Evolutionary conservation across 1,139 yeast species (phyloP).

Genomic region (Yamadazyma taylorii): DNA sequence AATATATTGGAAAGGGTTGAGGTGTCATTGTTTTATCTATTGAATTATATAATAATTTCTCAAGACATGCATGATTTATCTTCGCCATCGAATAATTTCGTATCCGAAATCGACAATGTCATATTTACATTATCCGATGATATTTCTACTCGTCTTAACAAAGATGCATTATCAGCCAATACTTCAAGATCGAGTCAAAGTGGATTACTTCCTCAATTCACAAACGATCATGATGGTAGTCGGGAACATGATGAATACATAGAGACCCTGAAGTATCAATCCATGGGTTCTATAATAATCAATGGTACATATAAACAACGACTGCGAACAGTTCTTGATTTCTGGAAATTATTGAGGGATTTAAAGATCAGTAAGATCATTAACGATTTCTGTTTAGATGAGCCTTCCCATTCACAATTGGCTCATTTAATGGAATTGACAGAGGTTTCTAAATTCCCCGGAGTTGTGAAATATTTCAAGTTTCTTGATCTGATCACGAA

Average conservation of each 20-base stretch:
- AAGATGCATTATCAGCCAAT: constrained; percentile 5
- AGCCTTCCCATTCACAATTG: constrained; percentile 14
- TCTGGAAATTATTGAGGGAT: constrained; percentile 8
- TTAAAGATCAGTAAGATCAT: constrained; percentile 7
- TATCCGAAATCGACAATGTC: not conserved
- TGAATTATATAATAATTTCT: constrained; percentile 27
- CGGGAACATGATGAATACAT: constrained; percentile 5
- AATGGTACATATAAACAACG: constrained; percentile 39
- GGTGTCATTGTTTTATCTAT: constrained; percentile 30
- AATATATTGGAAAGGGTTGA: constrained; percentile 30
- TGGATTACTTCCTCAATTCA: not conserved
- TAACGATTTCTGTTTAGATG: constrained; percentile 6
- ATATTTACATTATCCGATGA: not conserved
- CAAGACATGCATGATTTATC: constrained; percentile 23
- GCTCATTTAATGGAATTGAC: constrained; percentile 15
- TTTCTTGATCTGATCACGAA: constrained; percentile 20
- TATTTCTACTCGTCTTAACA: constrained; percentile 6
- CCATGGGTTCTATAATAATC: constrained; percentile 26
- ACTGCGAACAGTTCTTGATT: constrained; percentile 14
- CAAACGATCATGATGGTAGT: not conserved
- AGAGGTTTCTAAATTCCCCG: constrained; percentile 17
- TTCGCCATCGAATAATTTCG: constrained; percentile 11
- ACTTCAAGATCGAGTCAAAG: constrained; percentile 9
- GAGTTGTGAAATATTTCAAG: constrained; percentile 20
- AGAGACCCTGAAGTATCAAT: constrained; percentile 17